Conservation (phyloP, 179 eudicot species). For the Silene vulgaris region DNA sequence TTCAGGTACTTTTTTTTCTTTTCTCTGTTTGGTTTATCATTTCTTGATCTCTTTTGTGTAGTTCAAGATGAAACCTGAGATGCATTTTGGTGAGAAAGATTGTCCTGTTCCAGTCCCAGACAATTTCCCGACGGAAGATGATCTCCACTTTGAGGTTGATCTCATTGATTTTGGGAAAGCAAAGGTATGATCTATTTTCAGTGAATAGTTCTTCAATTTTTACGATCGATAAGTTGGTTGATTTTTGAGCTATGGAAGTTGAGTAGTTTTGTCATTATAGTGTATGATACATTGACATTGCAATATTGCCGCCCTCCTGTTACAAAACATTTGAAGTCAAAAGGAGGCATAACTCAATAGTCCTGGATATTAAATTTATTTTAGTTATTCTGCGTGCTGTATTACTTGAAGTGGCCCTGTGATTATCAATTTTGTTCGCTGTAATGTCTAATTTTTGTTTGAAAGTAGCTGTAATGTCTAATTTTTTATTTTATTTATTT, state of each 20-base stretch:
- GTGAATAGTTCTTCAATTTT: neutral
- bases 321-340: neutral
- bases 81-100: slow-evolving; percentile 90
- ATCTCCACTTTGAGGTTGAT: slow-evolving; percentile 92
- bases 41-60: slow-evolving; percentile 31
- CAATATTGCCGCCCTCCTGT: neutral
- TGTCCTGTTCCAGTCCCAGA: slow-evolving; percentile 80
- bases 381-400: neutral
- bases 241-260: slow-evolving; percentile 1
- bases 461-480: neutral
- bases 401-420: neutral
- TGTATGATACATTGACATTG: neutral
- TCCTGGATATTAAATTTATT: neutral
- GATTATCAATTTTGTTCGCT: neutral
- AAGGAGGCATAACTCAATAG: neutral
- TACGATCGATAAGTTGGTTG: neutral
- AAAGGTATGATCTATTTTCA: slow-evolving; percentile 51
- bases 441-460: neutral
- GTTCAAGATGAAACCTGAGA: slow-evolving; percentile 87
- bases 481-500: too few relatives aligned
- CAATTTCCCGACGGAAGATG: slow-evolving; percentile 78
- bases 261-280: neutral
- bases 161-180: slow-evolving; percentile 85
- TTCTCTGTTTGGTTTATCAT: slow-evolving; percentile 4
- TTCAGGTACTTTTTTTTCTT: neutral